Conservation (phyloP, 129 eudicot genomes). For the Tanacetum coccineum region DNA sequence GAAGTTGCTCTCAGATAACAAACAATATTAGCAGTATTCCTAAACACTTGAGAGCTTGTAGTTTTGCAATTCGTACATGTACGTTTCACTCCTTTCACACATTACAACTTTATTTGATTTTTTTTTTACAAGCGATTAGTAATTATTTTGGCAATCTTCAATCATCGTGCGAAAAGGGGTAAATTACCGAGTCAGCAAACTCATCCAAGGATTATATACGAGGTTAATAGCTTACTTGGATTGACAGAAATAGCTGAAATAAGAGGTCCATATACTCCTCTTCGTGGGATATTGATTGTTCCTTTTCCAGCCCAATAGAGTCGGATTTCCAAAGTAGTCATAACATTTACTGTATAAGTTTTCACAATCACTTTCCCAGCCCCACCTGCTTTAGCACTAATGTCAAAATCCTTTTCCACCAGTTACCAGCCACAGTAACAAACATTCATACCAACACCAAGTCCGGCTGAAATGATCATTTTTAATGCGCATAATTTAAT, state of each 20-base stretch:
- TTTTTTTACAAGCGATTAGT: background rate
- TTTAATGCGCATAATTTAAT: too few species aligned
- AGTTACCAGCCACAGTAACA: slow-evolving; percentile 38
- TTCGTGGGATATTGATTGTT: slow-evolving; percentile 48
- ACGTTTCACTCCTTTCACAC: too few species aligned
- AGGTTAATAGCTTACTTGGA: slow-evolving; percentile 42
- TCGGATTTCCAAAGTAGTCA: slow-evolving; percentile 53
- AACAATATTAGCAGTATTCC: background rate
- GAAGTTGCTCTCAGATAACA: too few species aligned
- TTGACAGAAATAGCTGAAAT: slow-evolving; percentile 79
- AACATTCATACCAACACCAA: background rate
- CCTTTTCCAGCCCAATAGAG: slow-evolving; percentile 87
- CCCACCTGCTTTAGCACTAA: slow-evolving; percentile 65
- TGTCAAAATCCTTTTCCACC: slow-evolving; percentile 68
- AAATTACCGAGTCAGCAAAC: too few species aligned
- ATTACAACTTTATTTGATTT: background rate
- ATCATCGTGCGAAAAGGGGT: background rate
- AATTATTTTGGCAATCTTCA: background rate
- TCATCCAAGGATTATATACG: background rate
- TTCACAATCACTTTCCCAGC: slow-evolving; percentile 38
- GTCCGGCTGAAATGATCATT: background rate
- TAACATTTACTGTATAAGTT: slow-evolving; percentile 37
- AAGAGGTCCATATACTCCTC: slow-evolving; percentile 83
- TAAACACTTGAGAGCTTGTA: background rate
- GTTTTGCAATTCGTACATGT: too few species aligned